Conservation (phyloP, 768 basidiomycete species). For the Mycena chlorophos region DNA sequence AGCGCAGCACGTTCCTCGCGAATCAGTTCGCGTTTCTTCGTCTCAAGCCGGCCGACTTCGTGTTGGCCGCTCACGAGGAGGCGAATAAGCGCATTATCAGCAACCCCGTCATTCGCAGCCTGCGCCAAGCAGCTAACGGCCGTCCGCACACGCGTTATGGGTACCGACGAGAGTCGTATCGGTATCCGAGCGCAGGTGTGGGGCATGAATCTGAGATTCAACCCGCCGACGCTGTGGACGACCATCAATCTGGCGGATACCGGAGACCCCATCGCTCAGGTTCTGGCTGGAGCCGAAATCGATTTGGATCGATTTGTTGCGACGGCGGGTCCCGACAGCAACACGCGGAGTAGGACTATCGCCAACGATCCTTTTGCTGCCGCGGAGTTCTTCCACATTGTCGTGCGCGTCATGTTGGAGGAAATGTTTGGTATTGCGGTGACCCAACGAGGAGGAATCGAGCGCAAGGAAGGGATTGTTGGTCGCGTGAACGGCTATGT, state of each 20-base stretch:
- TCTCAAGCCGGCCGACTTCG: not conserved
- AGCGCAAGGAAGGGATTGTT: slow-evolving; percentile 33
- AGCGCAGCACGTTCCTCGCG: not conserved
- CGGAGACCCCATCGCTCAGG: slow-evolving; percentile 45
- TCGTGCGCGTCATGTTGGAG: slow-evolving; percentile 33
- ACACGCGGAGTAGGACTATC: slow-evolving; percentile 27
- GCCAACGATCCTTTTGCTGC: slow-evolving; percentile 42
- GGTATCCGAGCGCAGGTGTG: slow-evolving; percentile 36
- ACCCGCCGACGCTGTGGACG: slow-evolving; percentile 41
- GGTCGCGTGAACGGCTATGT: slow-evolving; percentile 34
- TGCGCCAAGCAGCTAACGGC: slow-evolving; percentile 31
- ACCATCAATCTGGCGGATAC: slow-evolving; percentile 45
- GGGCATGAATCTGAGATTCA: slow-evolving; percentile 30
- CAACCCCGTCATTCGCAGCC: slow-evolving; percentile 27
- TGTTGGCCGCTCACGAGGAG: slow-evolving; percentile 30
- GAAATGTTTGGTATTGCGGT: slow-evolving; percentile 34
- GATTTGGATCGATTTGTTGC: slow-evolving; percentile 39
- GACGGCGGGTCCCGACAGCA: slow-evolving; percentile 26
- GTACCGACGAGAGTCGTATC: slow-evolving; percentile 34
- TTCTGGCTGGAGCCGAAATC: slow-evolving; percentile 44
- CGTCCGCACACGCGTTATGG: slow-evolving; percentile 25
- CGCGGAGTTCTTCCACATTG: slow-evolving; percentile 42
- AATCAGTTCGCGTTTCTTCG: not conserved
- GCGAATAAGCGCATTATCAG: slow-evolving; percentile 14
- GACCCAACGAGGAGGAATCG: slow-evolving; percentile 4